phyloP scores from a whole-genome alignment of 2,329 filamentous ascomycete species.

The Polytolypa hystricis region DNA sequence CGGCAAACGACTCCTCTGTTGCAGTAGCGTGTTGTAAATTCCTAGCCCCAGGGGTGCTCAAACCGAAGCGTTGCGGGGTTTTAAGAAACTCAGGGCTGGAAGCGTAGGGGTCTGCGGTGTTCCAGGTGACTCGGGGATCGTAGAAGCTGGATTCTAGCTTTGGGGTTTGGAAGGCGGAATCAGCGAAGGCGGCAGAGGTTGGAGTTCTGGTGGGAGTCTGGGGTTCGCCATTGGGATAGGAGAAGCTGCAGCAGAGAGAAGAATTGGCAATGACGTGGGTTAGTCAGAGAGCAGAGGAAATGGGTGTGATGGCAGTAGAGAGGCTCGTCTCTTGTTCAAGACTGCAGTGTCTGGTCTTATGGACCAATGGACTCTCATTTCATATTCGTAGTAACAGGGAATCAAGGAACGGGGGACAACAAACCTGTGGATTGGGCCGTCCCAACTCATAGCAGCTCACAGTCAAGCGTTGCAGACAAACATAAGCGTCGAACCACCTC shows the following conservation, averaged over 20 bases:
- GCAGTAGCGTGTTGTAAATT: slow-evolving; percentile 11
- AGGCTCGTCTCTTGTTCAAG: background rate
- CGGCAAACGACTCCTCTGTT: slow-evolving; percentile 8
- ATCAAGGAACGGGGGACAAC: slow-evolving; percentile 17
- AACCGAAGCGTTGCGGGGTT: slow-evolving; percentile 29
- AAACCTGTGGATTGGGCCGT: slow-evolving; percentile 37
- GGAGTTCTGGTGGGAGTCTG: slow-evolving; percentile 37
- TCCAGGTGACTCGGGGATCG: slow-evolving; percentile 36
- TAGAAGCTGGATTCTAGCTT: slow-evolving; percentile 38
- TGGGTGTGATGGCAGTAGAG: background rate
- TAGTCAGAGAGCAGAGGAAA: background rate
- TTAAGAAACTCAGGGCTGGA: slow-evolving; percentile 36
- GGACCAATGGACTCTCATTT: background rate
- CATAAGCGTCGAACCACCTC: slow-evolving; percentile 24
- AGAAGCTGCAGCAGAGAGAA: slow-evolving; percentile 29
- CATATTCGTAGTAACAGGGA: background rate
- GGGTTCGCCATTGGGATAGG: slow-evolving; percentile 35
- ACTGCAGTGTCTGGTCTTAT: background rate
- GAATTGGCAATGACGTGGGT: background rate
- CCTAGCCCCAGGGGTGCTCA: slow-evolving; percentile 23
- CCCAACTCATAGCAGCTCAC: slow-evolving; percentile 37
- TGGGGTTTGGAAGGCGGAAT: slow-evolving; percentile 33
- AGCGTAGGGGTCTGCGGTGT: slow-evolving; percentile 36
- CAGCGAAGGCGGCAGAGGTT: slow-evolving; percentile 27
- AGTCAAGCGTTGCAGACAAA: slow-evolving; percentile 25